Conservation (phyloP, 345 rosid species). For the Adansonia digitata region DNA sequence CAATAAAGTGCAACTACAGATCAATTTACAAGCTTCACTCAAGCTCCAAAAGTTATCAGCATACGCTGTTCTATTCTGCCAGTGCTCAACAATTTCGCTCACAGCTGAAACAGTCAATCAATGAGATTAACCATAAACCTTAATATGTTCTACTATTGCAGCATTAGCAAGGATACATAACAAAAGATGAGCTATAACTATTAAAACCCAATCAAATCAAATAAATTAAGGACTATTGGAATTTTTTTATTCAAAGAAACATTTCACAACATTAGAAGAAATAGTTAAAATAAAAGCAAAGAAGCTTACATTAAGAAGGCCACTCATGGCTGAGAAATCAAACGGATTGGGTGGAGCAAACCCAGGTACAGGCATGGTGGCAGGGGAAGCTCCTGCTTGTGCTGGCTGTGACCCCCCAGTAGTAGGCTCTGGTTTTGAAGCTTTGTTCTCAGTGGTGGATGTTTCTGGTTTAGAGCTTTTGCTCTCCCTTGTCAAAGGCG, state of each 20-base stretch:
- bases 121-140: not conserved
- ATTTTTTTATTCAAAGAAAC: not conserved
- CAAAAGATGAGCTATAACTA: not conserved
- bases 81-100: not conserved
- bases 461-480: conserved; percentile 43
- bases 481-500: conserved; percentile 24
- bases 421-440: conserved; percentile 45
- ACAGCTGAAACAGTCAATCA: not conserved
- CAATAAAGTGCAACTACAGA: not conserved
- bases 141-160: not conserved
- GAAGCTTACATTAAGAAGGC: conserved; percentile 66
- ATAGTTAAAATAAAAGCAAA: not conserved
- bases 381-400: conserved; percentile 30
- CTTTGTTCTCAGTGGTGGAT: conserved; percentile 44
- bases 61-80: not conserved
- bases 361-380: conserved; percentile 33
- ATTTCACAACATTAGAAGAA: not conserved
- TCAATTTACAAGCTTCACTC: not conserved
- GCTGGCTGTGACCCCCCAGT: conserved; percentile 44
- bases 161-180: not conserved
- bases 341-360: conserved; percentile 51
- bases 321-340: conserved; percentile 83
- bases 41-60: not conserved
- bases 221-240: not conserved
- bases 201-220: not conserved